Evolutionary conservation across 805 yeast genomes (phyloP).

Genomic region (Danielozyma ontarioensis): DNA sequence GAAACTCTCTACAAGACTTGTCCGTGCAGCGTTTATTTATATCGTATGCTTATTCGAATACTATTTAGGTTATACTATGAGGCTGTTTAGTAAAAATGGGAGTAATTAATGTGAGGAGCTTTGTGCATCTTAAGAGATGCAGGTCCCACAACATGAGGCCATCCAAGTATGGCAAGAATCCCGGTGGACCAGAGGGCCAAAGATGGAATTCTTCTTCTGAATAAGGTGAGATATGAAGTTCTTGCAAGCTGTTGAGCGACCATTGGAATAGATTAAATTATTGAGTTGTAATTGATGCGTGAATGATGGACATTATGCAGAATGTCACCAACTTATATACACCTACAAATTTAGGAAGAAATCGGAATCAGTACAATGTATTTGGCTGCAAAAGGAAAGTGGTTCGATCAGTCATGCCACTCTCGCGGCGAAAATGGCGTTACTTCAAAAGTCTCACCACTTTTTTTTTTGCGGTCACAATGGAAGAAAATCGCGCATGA

Average conservation of each 20-base stretch:
- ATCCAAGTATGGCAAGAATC: conserved; percentile 24
- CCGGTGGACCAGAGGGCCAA: conserved; percentile 28
- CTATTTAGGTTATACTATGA: too few relatives aligned
- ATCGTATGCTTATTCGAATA: too few relatives aligned
- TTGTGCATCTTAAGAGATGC: conserved; percentile 18
- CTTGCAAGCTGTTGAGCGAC: conserved; percentile 10
- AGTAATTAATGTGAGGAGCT: conserved; percentile 24
- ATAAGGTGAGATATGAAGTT: conserved; percentile 18
- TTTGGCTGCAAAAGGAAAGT: too few relatives aligned
- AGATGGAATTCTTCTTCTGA: conserved; percentile 24
- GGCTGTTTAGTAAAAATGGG: conserved; percentile 2
- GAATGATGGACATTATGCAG: neutral
- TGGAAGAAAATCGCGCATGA: too few relatives aligned
- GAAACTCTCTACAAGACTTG: too few relatives aligned
- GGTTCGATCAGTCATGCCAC: too few relatives aligned
- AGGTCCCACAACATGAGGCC: conserved; percentile 30
- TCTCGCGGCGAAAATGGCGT: too few relatives aligned
- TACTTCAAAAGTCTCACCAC: too few relatives aligned
- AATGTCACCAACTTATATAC: neutral
- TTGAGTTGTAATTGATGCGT: neutral
- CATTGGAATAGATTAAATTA: conserved; percentile 4
- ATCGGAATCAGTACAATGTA: too few relatives aligned
- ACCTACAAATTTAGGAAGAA: neutral
- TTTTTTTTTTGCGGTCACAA: too few relatives aligned
- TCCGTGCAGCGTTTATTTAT: too few relatives aligned